phyloP scores from a whole-genome alignment of 495 filamentous ascomycete species.

The Tuber indicum region DNA sequence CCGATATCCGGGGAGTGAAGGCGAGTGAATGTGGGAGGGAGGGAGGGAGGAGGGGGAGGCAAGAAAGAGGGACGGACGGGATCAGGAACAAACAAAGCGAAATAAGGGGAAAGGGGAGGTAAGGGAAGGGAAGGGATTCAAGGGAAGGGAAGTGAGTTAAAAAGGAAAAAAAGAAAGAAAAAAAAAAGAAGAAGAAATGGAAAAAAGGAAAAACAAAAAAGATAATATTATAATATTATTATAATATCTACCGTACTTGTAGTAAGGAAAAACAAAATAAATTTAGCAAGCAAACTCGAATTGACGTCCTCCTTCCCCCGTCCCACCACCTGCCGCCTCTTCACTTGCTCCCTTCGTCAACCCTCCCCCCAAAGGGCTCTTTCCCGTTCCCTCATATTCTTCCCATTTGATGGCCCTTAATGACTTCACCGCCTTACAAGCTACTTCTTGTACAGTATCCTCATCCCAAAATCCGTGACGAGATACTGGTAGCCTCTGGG shows the following conservation, averaged over 20 bases:
- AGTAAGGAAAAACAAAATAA: conserved; percentile 3
- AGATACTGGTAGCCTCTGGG: not conserved
- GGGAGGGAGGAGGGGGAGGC: not conserved
- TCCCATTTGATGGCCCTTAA: not conserved
- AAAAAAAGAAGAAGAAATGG: conserved; percentile 17
- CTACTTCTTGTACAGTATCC: not conserved
- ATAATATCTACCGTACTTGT: not conserved
- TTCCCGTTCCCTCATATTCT: not conserved
- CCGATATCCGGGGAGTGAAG: not conserved
- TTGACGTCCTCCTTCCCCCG: not conserved
- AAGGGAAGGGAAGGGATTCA: conserved; percentile 10
- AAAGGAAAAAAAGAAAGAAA: conserved; percentile 23
- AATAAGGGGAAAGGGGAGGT: conserved; percentile 6
- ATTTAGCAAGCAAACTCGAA: not conserved
- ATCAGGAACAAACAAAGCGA: not conserved
- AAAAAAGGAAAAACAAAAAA: conserved; percentile 6
- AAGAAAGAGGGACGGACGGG: not conserved
- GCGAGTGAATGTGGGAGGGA: not conserved
- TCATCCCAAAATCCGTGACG: not conserved
- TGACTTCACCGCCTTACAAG: not conserved
- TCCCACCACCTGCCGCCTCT: conserved; percentile 7
- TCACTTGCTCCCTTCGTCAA: conserved; percentile 1
- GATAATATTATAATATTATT: not conserved
- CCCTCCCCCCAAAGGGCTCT: not conserved
- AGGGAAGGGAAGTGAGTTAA: conserved; percentile 17